These are phyloP conservation scores for Chrysosphaeria jannelii DNA, from an alignment of 2,329 filamentous ascomycete genomes.

Conservation along the genomic window DNA sequence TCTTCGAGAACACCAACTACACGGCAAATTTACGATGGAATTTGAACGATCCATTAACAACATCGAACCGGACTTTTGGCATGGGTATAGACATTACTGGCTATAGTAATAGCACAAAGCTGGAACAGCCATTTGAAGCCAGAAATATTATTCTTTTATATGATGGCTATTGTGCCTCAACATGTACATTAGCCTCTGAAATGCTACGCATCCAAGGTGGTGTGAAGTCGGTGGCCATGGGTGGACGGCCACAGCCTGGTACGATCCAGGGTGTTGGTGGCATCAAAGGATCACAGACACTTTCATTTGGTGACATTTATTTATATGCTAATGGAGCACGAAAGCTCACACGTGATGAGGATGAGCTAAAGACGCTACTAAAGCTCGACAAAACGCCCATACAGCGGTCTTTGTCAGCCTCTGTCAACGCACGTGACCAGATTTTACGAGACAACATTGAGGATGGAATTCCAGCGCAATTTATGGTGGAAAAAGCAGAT, in stretches of 20 bases:
- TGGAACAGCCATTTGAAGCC: slow-evolving; percentile 20
- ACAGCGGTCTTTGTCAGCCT: slow-evolving; percentile 2
- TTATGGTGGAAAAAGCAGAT: slow-evolving; percentile 16
- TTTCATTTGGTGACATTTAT: slow-evolving; percentile 3
- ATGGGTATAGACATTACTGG: slow-evolving; percentile 17
- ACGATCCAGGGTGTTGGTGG: slow-evolving; percentile 35
- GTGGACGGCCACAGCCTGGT: slow-evolving; percentile 21
- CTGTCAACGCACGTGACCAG: slow-evolving; percentile 13
- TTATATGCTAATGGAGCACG: slow-evolving; percentile 3
- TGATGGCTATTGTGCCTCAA: slow-evolving; percentile 8
- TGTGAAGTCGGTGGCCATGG: slow-evolving; percentile 27
- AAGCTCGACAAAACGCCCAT: slow-evolving; percentile 1
- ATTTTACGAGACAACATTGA: slow-evolving; percentile 9
- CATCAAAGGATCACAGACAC: slow-evolving; percentile 19
- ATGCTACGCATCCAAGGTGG: slow-evolving; percentile 9
- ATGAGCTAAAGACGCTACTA: no score
- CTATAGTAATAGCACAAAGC: slow-evolving; percentile 16
- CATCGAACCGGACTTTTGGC: slow-evolving; percentile 10
- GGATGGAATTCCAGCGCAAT: slow-evolving; percentile 16
- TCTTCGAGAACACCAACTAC: slow-evolving; percentile 20
- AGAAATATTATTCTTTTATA: slow-evolving; percentile 28
- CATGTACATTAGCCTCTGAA: slow-evolving; percentile 8
- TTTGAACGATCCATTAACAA: slow-evolving; percentile 13
- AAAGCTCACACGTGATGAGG: slow-evolving; percentile 1
- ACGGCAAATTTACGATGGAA: slow-evolving; percentile 22